Conservation (phyloP, 495 filamentous ascomycete genomes). For the Aspergillus affinis region DNA sequence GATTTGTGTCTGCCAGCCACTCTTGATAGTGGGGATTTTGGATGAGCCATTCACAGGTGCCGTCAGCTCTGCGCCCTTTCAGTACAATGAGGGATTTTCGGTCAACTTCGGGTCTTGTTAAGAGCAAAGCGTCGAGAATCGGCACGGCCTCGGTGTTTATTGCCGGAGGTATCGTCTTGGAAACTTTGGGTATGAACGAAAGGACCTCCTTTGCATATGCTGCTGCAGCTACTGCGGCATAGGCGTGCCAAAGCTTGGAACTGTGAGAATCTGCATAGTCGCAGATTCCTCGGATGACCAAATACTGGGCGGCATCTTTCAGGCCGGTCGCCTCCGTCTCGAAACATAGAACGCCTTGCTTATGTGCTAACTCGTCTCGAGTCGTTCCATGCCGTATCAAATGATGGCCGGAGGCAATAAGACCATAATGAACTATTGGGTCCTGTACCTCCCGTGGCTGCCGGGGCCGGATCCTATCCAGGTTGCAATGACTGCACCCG, state of each 20-base stretch:
- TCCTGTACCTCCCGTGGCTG: slow-evolving; percentile 19
- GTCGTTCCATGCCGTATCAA: slow-evolving; percentile 26
- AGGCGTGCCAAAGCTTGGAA: slow-evolving; percentile 35
- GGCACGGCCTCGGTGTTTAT: slow-evolving; percentile 21
- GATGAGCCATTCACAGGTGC: slow-evolving; percentile 51
- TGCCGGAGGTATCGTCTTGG: slow-evolving; percentile 24
- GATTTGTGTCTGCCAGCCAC: slow-evolving; percentile 33
- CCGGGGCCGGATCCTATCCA: slow-evolving; percentile 14
- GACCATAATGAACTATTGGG: slow-evolving; percentile 34
- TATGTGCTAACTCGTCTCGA: slow-evolving; percentile 18
- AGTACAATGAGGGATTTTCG: slow-evolving; percentile 32
- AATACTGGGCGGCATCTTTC: slow-evolving; percentile 24
- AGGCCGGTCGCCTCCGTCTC: slow-evolving; percentile 42
- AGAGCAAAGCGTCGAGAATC: slow-evolving; percentile 20
- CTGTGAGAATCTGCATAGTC: slow-evolving; percentile 43
- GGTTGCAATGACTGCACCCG: slow-evolving; percentile 26
- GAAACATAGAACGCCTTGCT: slow-evolving; percentile 29
- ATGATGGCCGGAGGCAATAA: slow-evolving; percentile 31
- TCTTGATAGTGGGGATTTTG: slow-evolving; percentile 32
- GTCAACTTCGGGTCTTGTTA: slow-evolving; percentile 21
- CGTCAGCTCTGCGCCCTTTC: slow-evolving; percentile 25
- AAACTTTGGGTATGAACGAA: slow-evolving; percentile 18
- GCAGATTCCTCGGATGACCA: slow-evolving; percentile 42
- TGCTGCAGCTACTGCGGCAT: slow-evolving; percentile 36
- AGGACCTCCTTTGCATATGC: slow-evolving; percentile 35